Base-by-base conservation (phyloP, 129 eudicot species). In the Calendula officinalis region DNA sequence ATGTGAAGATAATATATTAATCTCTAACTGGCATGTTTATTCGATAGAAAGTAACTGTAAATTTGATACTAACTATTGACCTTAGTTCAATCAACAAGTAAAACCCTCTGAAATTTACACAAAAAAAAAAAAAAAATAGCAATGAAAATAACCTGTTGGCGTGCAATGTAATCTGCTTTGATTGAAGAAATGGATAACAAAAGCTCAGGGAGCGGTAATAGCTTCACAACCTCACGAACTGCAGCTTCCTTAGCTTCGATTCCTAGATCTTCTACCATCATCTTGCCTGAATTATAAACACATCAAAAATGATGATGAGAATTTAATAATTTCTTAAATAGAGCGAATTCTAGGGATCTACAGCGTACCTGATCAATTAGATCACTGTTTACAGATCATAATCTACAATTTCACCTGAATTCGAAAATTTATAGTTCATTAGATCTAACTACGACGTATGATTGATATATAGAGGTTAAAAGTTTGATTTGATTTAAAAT, bases 181-280 rank as follows among this genome's bases (percentile, higher is more conserved):
- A 94, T 82, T 5, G 97, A 83, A 48, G 97, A 69, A 72, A 94
- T 94, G 39, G 99, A 94, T 27, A 85, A 83, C 39, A 94, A 73
- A 56, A 85, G 96, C 74, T 94, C 97, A 7, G 95, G 99, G 64
- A 83, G 73, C 12, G 99, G 95, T 75, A 94, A 81, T 8, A 88
- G 87, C 83, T 94, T 94, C n/a, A 92, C 99, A 71, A 94, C 99
- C 90, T 94, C 99, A 3, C 99, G 87, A 36, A 94, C 99, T 13
- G 97, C 87, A 13, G 95, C 85, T 67, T 94, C 97, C 82, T 81
- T 88, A 16, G 99, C 99, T 68, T 94, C 99, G 34, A 94, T 79
- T 36, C 97, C 99, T 12, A 94, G 90, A 84, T 86, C 97, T 56
- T 94, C 97, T 13, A 77, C 97, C 91, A 94, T 94, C 96, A 91